Base-by-base conservation (phyloP, 768 basidiomycete genomes). In the Mycena vulgaris region DNA sequence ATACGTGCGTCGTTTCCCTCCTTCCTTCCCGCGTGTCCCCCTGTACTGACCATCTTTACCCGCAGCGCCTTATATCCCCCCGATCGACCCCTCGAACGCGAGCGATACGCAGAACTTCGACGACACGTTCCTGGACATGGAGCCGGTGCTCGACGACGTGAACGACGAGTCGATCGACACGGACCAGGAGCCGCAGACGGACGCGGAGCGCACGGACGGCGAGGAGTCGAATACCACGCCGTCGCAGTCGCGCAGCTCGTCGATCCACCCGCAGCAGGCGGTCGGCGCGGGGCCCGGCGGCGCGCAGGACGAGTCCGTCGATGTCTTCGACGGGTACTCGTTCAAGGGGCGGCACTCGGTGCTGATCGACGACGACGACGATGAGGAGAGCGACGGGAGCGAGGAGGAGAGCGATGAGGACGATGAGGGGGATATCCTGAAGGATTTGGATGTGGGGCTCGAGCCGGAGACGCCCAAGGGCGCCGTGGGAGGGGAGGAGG, bases 81-180 rank as follows among this genome's bases (percentile, higher is more conserved):
- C 93, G 33, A 95, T 96, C 78, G 95, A 97, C 79, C 93, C 94
- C 25, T 89, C 89, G 48, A 95, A 97, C 82, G 96, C 96, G 69
- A 91, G 92, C 75, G 98, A 99, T 88, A 97, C 95, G 73, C 95
- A 95, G 80, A 98, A 99, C 82, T 99, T 99, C 80, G 97, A 99
- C 80, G 95, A 97, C 71, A 92, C 95, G 45, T 99, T 98, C 90
- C 88, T 99, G 68, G 94, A 94, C 78, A 97, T 99, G 94, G 92
- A 93, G 73, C 95, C 96, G 27, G 92, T 94, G 55, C 90, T 99
- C 70, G 94, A 96, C 72, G 93, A 93, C 59, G 87, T 86, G 69
- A 86, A 89, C 75, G 92, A 91, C 49, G 85, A 88, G 39, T 85
- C 88, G 71, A 85, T 84, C 63, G 93, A 94, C 73, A 85, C 86